Conservation (phyloP, 345 rosid genomes). For the Eutrema heterophyllum region DNA sequence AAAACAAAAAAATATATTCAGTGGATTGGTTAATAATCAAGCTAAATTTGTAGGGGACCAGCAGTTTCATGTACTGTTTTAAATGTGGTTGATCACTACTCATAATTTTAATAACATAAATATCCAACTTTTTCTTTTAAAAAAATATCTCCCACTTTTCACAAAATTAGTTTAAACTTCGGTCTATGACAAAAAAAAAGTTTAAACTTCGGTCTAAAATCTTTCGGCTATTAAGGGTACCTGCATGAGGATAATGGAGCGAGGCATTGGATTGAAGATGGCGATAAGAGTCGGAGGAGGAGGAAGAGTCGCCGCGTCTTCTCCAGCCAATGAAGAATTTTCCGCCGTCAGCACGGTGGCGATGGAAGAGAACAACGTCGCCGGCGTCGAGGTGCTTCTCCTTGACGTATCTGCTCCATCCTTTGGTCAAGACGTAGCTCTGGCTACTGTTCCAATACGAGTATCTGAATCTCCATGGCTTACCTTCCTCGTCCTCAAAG, state of each 20-base stretch:
- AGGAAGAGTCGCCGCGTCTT: constrained; percentile 35
- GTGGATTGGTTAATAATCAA: not conserved
- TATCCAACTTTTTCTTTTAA: not conserved
- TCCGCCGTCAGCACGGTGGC: constrained; percentile 48
- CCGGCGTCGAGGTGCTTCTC: constrained; percentile 86
- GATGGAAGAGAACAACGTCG: constrained; percentile 59
- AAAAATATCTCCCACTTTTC: too few species aligned
- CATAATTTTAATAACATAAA: not conserved
- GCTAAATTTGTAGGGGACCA: not conserved
- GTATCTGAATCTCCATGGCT: constrained; percentile 79
- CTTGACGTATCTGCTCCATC: constrained; percentile 88
- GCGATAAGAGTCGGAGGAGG: constrained; percentile 29
- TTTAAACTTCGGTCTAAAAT: too few species aligned
- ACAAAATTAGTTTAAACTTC: not conserved
- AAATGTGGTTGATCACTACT: not conserved
- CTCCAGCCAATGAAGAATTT: constrained; percentile 78
- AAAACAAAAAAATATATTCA: too few species aligned
- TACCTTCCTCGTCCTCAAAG: constrained; percentile 86
- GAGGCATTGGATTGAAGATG: constrained; percentile 34
- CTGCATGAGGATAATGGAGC: constrained; percentile 53
- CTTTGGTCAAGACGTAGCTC: constrained; percentile 86
- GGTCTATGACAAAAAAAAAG: not conserved
- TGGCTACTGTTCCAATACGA: constrained; percentile 84
- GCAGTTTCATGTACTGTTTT: too few species aligned
- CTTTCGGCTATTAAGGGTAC: constrained; percentile 21